These are phyloP conservation scores for Penicillium oxalicum DNA, from an alignment of 2,329 filamentous ascomycete species.

Conservation along the genomic window DNA sequence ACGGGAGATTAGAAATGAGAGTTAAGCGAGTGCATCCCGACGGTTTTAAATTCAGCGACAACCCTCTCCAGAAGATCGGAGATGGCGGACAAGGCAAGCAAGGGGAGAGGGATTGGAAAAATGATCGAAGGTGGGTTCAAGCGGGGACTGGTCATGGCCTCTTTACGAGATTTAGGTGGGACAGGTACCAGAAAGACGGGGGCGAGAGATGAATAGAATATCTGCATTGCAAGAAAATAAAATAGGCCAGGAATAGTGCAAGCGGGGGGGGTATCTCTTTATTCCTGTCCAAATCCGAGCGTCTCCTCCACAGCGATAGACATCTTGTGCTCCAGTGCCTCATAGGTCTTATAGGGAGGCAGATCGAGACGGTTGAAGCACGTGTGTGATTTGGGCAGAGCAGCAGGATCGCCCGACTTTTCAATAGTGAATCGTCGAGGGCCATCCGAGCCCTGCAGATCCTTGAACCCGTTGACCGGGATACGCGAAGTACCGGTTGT, in stretches of 20 bases:
- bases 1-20: too few species aligned
- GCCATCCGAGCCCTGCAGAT: constrained; percentile 93
- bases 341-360: constrained; percentile 84
- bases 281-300: constrained; percentile 97
- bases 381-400: constrained; percentile 94
- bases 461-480: constrained; percentile 98
- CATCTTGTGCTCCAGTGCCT: constrained; percentile 79
- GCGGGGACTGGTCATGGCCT: not conserved
- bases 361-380: constrained; percentile 98
- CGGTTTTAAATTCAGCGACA: too few species aligned
- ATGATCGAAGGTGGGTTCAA: not conserved
- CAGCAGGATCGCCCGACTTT: constrained; percentile 85
- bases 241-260: not conserved
- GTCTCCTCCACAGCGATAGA: constrained; percentile 98
- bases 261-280: constrained; percentile 30
- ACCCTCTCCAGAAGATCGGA: too few species aligned
- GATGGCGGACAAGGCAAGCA: too few species aligned
- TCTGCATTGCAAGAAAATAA: constrained; percentile 1
- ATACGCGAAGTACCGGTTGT: constrained; percentile 96
- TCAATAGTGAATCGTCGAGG: constrained; percentile 96
- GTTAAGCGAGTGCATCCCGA: too few species aligned
- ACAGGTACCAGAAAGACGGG: not conserved
- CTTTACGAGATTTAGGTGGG: constrained; percentile 1
- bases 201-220: not conserved
- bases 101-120: not conserved